These are phyloP conservation scores for Bolboschoenus planiculmis DNA, from an alignment of 176 grass and related monocot genomes.

Conservation along the genomic window DNA sequence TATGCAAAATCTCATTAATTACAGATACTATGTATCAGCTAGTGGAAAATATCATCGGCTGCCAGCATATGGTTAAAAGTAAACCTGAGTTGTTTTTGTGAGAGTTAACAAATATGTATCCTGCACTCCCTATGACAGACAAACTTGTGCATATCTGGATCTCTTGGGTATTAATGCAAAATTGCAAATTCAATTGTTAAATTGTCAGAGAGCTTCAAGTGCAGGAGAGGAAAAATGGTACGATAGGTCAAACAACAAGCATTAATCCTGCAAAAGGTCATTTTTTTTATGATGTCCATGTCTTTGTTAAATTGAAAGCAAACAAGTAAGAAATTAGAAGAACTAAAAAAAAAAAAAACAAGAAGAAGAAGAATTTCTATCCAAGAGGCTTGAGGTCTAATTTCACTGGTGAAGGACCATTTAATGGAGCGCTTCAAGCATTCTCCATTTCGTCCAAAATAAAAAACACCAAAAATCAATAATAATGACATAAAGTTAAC, in stretches of 20 bases:
- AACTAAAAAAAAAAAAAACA: neutral
- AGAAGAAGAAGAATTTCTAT: too few species aligned
- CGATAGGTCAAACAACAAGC: neutral
- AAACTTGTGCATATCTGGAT: neutral
- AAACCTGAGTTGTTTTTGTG: neutral
- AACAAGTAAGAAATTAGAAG: neutral
- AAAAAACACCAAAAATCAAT: neutral
- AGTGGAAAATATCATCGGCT: neutral
- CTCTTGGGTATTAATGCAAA: neutral
- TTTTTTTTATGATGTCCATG: neutral
- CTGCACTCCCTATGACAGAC: neutral
- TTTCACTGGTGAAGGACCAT: neutral
- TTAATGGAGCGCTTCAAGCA: neutral
- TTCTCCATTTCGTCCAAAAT: too few species aligned
- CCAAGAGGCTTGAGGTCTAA: neutral
- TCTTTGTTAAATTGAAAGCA: neutral
- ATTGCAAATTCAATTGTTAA: neutral
- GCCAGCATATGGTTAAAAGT: neutral
- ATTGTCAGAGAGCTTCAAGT: neutral
- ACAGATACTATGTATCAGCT: neutral
- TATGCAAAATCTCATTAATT: neutral
- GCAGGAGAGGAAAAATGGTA: neutral
- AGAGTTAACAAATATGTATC: neutral
- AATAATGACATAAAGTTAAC: neutral
- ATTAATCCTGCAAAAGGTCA: neutral